These are phyloP conservation scores for Pseudocercospora pini-densiflorae DNA, from an alignment of 2,329 filamentous ascomycete genomes.

Conservation along the genomic window DNA sequence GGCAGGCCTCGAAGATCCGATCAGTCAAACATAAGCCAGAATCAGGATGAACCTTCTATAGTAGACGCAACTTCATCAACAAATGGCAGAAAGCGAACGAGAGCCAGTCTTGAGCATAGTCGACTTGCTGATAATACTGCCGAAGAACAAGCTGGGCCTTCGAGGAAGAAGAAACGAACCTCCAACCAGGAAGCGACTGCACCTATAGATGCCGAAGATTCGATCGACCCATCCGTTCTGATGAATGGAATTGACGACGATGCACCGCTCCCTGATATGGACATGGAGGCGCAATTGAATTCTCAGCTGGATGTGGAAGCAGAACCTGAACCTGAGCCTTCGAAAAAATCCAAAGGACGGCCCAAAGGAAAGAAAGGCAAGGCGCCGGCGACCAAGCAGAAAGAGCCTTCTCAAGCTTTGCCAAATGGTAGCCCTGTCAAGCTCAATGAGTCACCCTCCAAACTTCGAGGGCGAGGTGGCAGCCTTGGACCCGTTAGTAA, in stretches of 20 bases:
- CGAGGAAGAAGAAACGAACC: constrained; percentile 26
- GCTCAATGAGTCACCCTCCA: constrained; percentile 29
- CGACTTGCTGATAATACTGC: constrained; percentile 16
- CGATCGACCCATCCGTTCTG: constrained; percentile 20
- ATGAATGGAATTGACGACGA: constrained; percentile 22
- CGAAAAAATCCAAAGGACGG: constrained; percentile 22
- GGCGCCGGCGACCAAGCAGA: constrained; percentile 17
- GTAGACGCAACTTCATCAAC: background rate
- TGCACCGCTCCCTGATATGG: constrained; percentile 13
- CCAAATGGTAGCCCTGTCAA: constrained; percentile 28
- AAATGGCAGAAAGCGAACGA: constrained; percentile 25
- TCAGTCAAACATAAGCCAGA: constrained; percentile 25
- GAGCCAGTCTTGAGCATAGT: constrained; percentile 23
- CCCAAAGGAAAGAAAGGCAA: constrained; percentile 26
- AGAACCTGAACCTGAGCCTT: constrained; percentile 11
- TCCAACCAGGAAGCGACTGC: constrained; percentile 17
- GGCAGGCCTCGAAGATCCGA: constrained; percentile 30
- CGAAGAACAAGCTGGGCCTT: constrained; percentile 14
- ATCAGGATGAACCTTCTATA: constrained; percentile 2
- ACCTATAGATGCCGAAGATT: constrained; percentile 20
- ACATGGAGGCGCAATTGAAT: constrained; percentile 24
- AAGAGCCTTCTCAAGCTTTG: constrained; percentile 9
- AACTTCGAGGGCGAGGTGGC: constrained; percentile 23
- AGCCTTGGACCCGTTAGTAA: constrained; percentile 41
- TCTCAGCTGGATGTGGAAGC: constrained; percentile 21